Evolutionary conservation across 176 grass and related monocot species (phyloP).

Genomic region (Otatea glauca): DNA sequence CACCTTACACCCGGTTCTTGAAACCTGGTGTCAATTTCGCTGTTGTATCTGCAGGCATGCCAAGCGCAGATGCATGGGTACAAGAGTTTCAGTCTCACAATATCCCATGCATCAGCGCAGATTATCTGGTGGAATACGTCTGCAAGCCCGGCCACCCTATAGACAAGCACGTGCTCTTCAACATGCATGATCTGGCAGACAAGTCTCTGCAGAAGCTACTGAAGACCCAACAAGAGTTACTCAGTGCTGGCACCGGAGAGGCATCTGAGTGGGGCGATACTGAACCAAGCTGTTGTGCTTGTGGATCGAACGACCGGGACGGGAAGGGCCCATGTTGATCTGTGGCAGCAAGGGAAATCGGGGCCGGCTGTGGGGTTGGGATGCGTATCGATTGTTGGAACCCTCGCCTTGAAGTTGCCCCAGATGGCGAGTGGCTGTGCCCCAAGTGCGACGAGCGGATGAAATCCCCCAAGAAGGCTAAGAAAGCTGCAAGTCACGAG

Average conservation of each 20-base stretch:
- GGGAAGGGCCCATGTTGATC: conserved; percentile 64
- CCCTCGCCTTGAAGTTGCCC: conserved; percentile 46
- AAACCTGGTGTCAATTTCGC: conserved; percentile 62
- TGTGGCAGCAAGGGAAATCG: conserved; percentile 45
- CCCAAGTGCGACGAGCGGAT: conserved; percentile 45
- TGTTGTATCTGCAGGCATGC: conserved; percentile 56
- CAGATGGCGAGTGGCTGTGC: conserved; percentile 69
- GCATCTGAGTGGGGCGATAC: not conserved
- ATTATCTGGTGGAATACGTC: conserved; percentile 89
- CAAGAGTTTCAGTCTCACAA: conserved; percentile 68
- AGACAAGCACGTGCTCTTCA: conserved; percentile 75
- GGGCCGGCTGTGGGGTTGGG: conserved; percentile 54
- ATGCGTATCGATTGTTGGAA: conserved; percentile 62
- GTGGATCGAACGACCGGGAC: conserved; percentile 57
- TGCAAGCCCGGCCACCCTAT: conserved; percentile 81
- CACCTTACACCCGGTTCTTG: conserved; percentile 78
- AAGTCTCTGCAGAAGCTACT: conserved; percentile 63
- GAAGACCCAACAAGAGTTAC: conserved; percentile 32
- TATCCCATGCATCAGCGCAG: conserved; percentile 77
- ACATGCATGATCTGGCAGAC: conserved; percentile 72
- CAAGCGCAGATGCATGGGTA: conserved; percentile 62
- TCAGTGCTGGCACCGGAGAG: not conserved
- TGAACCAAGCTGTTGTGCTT: conserved; percentile 51
- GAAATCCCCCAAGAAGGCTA: conserved; percentile 27
- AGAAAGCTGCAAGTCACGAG: conserved; percentile 39